A percentile compares a stretch with the other conserved stretches of the same genome.
These are phyloP conservation scores for Trichoderma sp. DNA, from an alignment of 2,329 filamentous ascomycete genomes.

Conservation along the genomic window DNA sequence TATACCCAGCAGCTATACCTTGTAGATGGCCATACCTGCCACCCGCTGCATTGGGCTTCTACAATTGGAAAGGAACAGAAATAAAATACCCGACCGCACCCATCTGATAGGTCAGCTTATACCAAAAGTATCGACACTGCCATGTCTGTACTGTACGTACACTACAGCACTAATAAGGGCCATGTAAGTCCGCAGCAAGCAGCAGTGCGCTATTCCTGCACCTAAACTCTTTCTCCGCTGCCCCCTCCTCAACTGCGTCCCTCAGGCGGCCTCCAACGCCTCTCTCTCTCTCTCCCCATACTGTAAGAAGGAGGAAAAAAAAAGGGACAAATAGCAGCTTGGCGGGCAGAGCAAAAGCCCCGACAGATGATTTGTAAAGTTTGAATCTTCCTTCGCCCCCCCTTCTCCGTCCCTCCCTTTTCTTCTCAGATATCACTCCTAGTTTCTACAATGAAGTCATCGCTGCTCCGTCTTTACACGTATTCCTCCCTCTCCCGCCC, in stretches of 20 bases:
- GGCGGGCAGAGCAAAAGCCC: neutral
- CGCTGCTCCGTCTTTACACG: neutral
- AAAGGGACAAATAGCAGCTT: neutral
- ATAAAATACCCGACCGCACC: neutral
- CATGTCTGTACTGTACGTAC: neutral
- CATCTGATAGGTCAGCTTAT: neutral
- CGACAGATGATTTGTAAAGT: neutral
- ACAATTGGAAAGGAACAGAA: neutral
- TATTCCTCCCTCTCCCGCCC: neutral
- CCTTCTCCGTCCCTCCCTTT: neutral
- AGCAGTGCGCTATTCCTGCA: conserved; percentile 9
- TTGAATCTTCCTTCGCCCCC: neutral
- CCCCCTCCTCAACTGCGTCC: neutral
- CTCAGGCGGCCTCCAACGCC: conserved; percentile 12
- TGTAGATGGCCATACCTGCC: neutral
- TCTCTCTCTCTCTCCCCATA: neutral
- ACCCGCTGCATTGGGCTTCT: neutral
- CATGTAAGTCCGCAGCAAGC: neutral
- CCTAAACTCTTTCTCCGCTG: neutral
- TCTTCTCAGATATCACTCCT: neutral
- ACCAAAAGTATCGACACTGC: neutral
- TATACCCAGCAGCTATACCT: neutral
- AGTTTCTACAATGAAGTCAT: conserved; percentile 6
- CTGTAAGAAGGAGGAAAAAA: neutral
- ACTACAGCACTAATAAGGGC: neutral